Evolutionary conservation across 2,329 filamentous ascomycete genomes (phyloP), one percentile per base, ranked within the genome.

Genomic region (Lanzia echinophila): DNA sequence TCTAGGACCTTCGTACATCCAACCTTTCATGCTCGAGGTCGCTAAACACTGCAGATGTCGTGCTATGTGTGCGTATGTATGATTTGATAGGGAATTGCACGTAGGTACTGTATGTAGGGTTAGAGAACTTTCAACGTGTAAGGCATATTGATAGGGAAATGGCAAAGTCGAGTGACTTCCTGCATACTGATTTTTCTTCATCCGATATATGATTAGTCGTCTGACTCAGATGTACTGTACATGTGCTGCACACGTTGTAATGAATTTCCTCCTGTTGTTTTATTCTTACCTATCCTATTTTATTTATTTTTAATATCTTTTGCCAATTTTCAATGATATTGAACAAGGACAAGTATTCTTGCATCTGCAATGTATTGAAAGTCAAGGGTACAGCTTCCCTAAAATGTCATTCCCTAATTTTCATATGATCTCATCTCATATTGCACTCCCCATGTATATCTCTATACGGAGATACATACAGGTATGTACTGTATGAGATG

Each of bases 121-220:
- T 33, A 32, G 20, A 19, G 17, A 19, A 20, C 20, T 12, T 24
- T 39, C 32, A 17, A 47, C 39, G 50, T 3, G 17, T 32, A 24
- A 15, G 34, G 34, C 17, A 5, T 46, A 13, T 22, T 48, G 50
- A 53, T 53, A 53, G 43, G 34, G 43, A 48, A 47, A 17, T 22
- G 15, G 36, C 6, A 34, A 48, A 43, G 50, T 45, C 50, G 47
- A 53, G 44, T 53, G 50, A 53, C 50, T 53, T 48, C 34, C 42
- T 48, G 50, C 50, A 53, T 53, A 28, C 19, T 48, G 20, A 41
- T 48, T 42, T 17, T 48, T 12, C 47, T 53, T 48, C 43, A 28
- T 48, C 50, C 50, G 50, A 53, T 48, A 10, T 28, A 48, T 34
- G 28, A 42, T 41, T 41, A 42, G 50, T 48, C 50, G 50, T 32